Evolutionary conservation across 2,329 filamentous ascomycete genomes (phyloP), one percentile per base, ranked within the genome.

Genomic region (Waltergamsia citrina): DNA sequence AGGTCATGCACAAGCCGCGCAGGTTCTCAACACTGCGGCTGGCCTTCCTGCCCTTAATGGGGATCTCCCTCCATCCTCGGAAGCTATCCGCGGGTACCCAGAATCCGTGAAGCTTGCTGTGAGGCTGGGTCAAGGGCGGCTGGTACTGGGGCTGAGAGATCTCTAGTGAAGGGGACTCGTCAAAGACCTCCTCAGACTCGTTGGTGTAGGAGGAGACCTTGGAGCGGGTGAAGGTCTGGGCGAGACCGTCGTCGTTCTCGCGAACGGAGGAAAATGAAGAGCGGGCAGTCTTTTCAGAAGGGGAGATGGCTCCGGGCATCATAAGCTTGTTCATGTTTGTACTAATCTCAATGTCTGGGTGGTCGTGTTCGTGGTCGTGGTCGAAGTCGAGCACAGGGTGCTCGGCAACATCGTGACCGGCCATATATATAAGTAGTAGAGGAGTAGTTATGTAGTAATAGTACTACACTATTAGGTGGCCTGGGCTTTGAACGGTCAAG

Each of bases 11-110:
- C 47, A 78, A 49, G 40, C 63, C 63, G 45, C 70, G 68, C 43
- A 79, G 58, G 49, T 79, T 73, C 26, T 74, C 68, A 51, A 62
- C 75, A 59, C 75, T 79, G 52, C 66, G 69, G 56, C 74, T 79
- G 28, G 71, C 71, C 44, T 63, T 60, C 53, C 67, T 74, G 35
- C 72, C 72, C 52, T 63, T 67, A 41, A 78, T 63, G 36, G 66
- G 65, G 48, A 78, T 78, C 47, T 69, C 63, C 59, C 74, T 78
- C 74, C 74, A 79, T 33, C 74, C 74, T 41, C 63, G 64, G 51
- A 78, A 78, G 51, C 61, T 65, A 43, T 75, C 63, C 41, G 65
- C 65, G 36, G 75, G 74, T 41, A 65, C 69, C 61, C 71, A 75
- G 48, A 67, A 70, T 38, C 70, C 71, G 50, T 74, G 71, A 25